phyloP scores from a whole-genome alignment of 2,329 filamentous ascomycete species.

The Aureobasidium sp. region DNA sequence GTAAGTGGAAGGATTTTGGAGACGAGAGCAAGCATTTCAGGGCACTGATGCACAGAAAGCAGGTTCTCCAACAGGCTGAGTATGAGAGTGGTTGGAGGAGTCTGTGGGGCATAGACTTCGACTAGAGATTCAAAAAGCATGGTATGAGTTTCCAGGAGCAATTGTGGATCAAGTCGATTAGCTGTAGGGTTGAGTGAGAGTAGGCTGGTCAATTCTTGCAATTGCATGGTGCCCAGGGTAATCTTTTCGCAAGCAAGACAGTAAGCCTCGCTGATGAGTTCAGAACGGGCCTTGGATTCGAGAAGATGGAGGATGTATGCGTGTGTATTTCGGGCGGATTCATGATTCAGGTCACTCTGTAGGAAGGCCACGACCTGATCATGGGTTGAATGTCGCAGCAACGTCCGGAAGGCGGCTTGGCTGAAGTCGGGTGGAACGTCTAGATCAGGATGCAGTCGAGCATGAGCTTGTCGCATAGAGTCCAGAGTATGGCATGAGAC shows the following conservation, averaged over 20 bases:
- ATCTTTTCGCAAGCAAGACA: slow-evolving; percentile 21
- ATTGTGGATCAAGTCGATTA: background rate
- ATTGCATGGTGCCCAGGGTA: slow-evolving; percentile 18
- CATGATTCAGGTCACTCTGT: slow-evolving; percentile 11
- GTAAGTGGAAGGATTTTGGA: background rate
- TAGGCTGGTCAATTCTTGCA: slow-evolving; percentile 12
- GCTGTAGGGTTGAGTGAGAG: background rate
- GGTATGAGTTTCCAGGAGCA: background rate
- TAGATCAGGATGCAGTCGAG: background rate
- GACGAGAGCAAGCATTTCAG: background rate
- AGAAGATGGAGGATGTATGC: background rate
- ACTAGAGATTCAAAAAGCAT: background rate
- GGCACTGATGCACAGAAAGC: background rate
- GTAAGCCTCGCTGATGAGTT: background rate
- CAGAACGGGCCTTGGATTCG: background rate
- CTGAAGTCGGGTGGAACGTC: background rate
- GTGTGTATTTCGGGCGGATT: background rate
- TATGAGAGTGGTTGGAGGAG: background rate
- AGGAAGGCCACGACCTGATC: slow-evolving; percentile 6
- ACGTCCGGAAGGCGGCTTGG: background rate
- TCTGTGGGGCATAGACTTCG: background rate
- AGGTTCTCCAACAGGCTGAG: background rate
- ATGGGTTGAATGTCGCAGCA: background rate
- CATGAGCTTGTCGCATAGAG: background rate
- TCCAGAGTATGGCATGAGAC: background rate